Conservation (phyloP, 768 basidiomycete species). For the Tephrocybe sp. region DNA sequence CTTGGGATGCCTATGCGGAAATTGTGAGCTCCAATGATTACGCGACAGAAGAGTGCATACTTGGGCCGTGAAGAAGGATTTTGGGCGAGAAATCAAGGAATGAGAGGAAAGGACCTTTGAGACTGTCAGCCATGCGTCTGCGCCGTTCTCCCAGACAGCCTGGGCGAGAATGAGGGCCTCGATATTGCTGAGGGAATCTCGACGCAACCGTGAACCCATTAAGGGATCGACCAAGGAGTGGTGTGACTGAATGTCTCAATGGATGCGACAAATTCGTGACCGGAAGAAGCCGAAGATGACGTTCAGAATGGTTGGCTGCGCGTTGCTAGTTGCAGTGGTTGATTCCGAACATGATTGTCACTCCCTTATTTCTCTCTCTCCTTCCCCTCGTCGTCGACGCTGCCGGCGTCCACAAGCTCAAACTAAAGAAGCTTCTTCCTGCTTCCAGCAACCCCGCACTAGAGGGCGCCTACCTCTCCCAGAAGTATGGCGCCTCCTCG, state of each 20-base stretch:
- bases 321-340: constrained; percentile 5
- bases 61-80: constrained; percentile 67
- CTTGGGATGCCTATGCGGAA: constrained; percentile 58
- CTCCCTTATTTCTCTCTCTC: constrained; percentile 40
- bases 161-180: constrained; percentile 86
- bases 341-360: constrained; percentile 42
- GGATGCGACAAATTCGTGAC: constrained; percentile 1
- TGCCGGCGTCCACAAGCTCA: constrained; percentile 75
- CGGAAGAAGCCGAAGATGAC: constrained; percentile 19
- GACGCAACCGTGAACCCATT: constrained; percentile 33
- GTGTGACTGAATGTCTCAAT: background rate
- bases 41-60: constrained; percentile 35
- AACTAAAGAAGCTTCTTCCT: constrained; percentile 81
- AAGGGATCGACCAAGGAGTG: background rate
- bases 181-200: constrained; percentile 34
- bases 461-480: constrained; percentile 83
- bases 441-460: constrained; percentile 61
- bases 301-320: constrained; percentile 10
- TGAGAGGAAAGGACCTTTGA: constrained; percentile 68
- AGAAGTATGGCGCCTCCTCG: constrained; percentile 81
- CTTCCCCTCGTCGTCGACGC: constrained; percentile 50
- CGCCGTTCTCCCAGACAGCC: constrained; percentile 81
- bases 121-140: constrained; percentile 66
- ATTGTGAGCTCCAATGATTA: background rate
- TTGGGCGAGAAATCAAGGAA: constrained; percentile 63